Base-by-base conservation (phyloP, 495 filamentous ascomycete species). In the Tuber microsphaerosporum region DNA sequence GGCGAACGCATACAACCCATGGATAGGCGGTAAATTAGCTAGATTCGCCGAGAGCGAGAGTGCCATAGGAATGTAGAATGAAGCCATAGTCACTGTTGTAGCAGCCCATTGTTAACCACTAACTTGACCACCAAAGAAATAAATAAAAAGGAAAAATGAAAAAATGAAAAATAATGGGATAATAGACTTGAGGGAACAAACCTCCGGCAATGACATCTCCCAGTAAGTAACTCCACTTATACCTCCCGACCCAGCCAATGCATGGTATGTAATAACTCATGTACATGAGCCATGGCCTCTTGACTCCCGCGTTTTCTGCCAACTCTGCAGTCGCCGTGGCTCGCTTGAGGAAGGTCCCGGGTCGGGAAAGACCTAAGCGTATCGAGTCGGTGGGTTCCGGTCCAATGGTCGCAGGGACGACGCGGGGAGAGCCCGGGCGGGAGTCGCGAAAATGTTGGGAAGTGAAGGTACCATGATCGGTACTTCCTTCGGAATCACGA, bases 1-100 rank as follows among this genome's bases (percentile, higher is more conserved):
- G 71, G 95, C 93, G 82, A 97, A 99, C 42, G 90, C 90, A 83
- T 98, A 98, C 34, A 99, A 87, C n/a, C 95, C 95, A 82, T 97
- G 93, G 84, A 98, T 93, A 0, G 95, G 91, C 14, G 94, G 94
- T 22, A 97, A 89, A 81, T 98, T 94, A 10, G 91, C 95, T 56
- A 99, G 89, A 83, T 98, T 99, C 42, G 91, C 89, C n/a, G 94
- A 93, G 75, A 94, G 88, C 7, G 94, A 97, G 42, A 99, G 88
- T 0, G 94, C 91, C 94, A 99, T 97, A 41, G 95, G 95, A 51
- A 99, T 92, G 81, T 99, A 99, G 85, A 99, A 94, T 20, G 94
- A 97, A 1, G 94, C 93, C 84, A 99, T 90, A 2, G 95, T 97
- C 73, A 98, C 83, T 69, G 92, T 88, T 65, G 16, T 41, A 34